Conservation (phyloP, 345 rosid genomes). For the Dipteronia sinensis region DNA sequence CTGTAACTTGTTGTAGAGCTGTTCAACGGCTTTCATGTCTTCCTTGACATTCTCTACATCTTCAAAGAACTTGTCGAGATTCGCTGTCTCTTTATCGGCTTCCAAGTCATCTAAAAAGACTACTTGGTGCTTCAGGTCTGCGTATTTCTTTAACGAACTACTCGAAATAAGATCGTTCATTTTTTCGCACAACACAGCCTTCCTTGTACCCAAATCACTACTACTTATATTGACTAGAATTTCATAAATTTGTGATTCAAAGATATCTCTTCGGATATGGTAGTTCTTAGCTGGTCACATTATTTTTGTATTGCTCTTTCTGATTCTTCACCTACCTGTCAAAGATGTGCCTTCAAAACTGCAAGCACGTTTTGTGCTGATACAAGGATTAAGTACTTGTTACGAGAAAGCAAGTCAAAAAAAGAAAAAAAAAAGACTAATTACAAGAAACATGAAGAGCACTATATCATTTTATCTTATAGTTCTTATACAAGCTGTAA, state of each 20-base stretch:
- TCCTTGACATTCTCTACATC: slow-evolving; percentile 81
- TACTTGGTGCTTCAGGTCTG: slow-evolving; percentile 47
- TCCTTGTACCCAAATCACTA: neutral
- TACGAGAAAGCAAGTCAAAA: no score
- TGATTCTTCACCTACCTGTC: neutral
- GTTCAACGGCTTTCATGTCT: slow-evolving; percentile 67
- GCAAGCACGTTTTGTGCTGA: neutral
- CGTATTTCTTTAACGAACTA: slow-evolving; percentile 60
- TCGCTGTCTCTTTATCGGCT: slow-evolving; percentile 42
- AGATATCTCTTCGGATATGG: neutral
- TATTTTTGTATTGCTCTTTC: neutral
- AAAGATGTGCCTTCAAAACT: slow-evolving; percentile 2
- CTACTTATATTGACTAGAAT: neutral
- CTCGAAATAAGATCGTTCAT: slow-evolving; percentile 61
- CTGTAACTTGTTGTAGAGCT: slow-evolving; percentile 57
- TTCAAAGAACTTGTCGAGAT: slow-evolving; percentile 78
- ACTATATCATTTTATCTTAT: slow-evolving; percentile 3
- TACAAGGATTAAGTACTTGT: neutral
- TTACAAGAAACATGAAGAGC: slow-evolving; percentile 31
- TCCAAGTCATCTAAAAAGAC: slow-evolving; percentile 45
- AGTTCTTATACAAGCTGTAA: neutral
- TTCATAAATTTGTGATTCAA: neutral
- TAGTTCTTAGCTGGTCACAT: neutral
- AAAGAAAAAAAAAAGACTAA: neutral
- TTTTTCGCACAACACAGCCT: neutral